Percentiles rank a stretch among this genome's conserved stretches.
Conservation (phyloP, 805 yeast species). For the Kuraishia molischiana region DNA sequence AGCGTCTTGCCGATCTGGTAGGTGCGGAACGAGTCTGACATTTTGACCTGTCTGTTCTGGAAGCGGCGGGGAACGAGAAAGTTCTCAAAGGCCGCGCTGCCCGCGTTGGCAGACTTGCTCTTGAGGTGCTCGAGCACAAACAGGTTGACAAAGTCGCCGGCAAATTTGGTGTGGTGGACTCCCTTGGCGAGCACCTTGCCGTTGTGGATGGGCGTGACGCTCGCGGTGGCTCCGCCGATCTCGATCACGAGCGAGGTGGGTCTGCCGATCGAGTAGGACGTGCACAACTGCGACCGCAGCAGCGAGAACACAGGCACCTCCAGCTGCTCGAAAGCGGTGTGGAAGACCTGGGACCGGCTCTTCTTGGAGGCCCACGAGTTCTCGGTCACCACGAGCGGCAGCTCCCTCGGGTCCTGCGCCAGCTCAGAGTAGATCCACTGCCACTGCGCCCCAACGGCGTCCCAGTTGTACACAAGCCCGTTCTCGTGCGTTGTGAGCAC, state of each 20-base stretch:
- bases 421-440: constrained; percentile 45
- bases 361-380: constrained; percentile 62
- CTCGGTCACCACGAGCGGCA: constrained; percentile 48
- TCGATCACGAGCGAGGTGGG: constrained; percentile 75
- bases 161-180: constrained; percentile 57
- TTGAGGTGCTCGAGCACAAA: constrained; percentile 44
- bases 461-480: constrained; percentile 67
- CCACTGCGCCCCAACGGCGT: constrained; percentile 60
- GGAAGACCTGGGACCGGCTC: constrained; percentile 46
- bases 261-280: constrained; percentile 68
- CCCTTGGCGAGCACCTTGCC: constrained; percentile 65
- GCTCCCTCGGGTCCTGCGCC: constrained; percentile 43
- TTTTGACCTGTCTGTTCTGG: constrained; percentile 11
- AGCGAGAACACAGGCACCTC: constrained; percentile 71
- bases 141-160: constrained; percentile 75
- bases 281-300: constrained; percentile 68
- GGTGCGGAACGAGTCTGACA: constrained; percentile 26
- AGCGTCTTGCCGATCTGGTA: constrained; percentile 31
- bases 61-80: constrained; percentile 23
- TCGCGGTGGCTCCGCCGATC: constrained; percentile 59
- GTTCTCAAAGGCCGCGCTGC: constrained; percentile 18
- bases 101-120: constrained; percentile 19
- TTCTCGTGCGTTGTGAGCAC: constrained; percentile 51
- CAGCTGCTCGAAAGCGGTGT: constrained; percentile 66
- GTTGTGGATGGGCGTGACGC: constrained; percentile 70